Percentiles rank a stretch among this genome's conserved stretches.
Evolutionary conservation across 192 early-diverging fungal genomes (phyloP).

Genomic region (Linnemannia exigua): DNA sequence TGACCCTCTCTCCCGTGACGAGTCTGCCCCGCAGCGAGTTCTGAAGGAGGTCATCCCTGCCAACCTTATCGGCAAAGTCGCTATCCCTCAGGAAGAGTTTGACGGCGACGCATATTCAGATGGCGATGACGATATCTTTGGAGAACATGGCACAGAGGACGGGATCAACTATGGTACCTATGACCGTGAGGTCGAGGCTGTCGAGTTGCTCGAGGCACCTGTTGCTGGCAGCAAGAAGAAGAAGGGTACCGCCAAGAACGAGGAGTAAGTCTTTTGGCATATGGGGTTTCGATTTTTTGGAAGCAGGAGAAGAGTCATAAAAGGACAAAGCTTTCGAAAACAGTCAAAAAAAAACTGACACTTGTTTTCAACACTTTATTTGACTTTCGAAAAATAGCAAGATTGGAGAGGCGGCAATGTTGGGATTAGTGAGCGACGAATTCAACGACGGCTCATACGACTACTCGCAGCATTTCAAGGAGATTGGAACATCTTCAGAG

Average conservation of each 20-base stretch:
- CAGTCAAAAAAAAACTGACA: too few relatives aligned
- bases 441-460: slow-evolving; percentile 95
- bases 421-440: slow-evolving; percentile 79
- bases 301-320: not conserved
- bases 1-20: slow-evolving; percentile 91
- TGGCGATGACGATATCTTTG: slow-evolving; percentile 58
- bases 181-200: slow-evolving; percentile 55
- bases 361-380: not conserved
- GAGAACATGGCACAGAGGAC: slow-evolving; percentile 35
- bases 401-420: slow-evolving; percentile 83
- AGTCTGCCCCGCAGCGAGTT: slow-evolving; percentile 81
- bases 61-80: slow-evolving; percentile 66
- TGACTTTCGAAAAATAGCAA: slow-evolving; percentile 23
- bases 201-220: slow-evolving; percentile 57
- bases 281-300: not conserved
- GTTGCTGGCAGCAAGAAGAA: slow-evolving; percentile 41
- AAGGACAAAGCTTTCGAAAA: not conserved
- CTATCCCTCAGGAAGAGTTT: slow-evolving; percentile 55
- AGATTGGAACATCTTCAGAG: slow-evolving; percentile 81
- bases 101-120: slow-evolving; percentile 22
- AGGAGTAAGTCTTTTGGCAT: slow-evolving; percentile 22
- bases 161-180: slow-evolving; percentile 56
- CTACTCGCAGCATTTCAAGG: slow-evolving; percentile 93
- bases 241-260: slow-evolving; percentile 13
- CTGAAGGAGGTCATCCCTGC: slow-evolving; percentile 82